A percentile compares a stretch with the other conserved stretches of the same genome.
These are phyloP conservation scores for Backusella psychrophila DNA, from an alignment of 192 early-diverging fungal species.

Conservation along the genomic window DNA sequence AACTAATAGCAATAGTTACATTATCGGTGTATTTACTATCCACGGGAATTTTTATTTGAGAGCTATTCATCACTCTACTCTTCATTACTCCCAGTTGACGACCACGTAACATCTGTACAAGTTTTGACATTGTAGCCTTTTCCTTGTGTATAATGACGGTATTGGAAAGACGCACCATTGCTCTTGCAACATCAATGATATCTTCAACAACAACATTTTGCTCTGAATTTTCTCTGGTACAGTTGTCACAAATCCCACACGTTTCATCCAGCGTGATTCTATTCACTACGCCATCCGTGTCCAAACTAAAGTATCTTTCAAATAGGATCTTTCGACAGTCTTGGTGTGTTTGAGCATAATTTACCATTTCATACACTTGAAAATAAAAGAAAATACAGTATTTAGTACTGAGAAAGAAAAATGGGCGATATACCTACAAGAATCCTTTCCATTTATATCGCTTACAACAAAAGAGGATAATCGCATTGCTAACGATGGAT, in stretches of 20 bases:
- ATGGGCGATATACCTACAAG: constrained; percentile 32
- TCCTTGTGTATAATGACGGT: constrained; percentile 34
- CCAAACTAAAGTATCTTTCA: constrained; percentile 52
- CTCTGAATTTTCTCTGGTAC: constrained; percentile 39
- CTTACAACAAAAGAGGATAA: constrained; percentile 59
- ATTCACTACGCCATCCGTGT: constrained; percentile 26
- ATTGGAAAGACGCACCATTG: constrained; percentile 29
- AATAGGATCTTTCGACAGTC: constrained; percentile 62
- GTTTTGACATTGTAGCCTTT: constrained; percentile 48
- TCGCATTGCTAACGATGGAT: constrained; percentile 33
- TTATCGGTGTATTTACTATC: background rate
- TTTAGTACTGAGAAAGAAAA: background rate
- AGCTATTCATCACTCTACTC: background rate
- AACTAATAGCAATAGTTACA: background rate
- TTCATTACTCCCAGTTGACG: constrained; percentile 27
- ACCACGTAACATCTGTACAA: constrained; percentile 45
- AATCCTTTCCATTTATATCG: constrained; percentile 54
- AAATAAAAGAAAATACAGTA: background rate
- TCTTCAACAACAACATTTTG: constrained; percentile 41
- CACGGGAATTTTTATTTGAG: constrained; percentile 1
- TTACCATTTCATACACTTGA: constrained; percentile 55
- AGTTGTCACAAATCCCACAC: constrained; percentile 48
- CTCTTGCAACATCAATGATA: constrained; percentile 39
- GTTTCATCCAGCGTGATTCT: constrained; percentile 20
- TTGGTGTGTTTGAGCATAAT: constrained; percentile 61